Base-by-base conservation (phyloP, 306 rosid genomes). In the Lathyrus sativus region DNA sequence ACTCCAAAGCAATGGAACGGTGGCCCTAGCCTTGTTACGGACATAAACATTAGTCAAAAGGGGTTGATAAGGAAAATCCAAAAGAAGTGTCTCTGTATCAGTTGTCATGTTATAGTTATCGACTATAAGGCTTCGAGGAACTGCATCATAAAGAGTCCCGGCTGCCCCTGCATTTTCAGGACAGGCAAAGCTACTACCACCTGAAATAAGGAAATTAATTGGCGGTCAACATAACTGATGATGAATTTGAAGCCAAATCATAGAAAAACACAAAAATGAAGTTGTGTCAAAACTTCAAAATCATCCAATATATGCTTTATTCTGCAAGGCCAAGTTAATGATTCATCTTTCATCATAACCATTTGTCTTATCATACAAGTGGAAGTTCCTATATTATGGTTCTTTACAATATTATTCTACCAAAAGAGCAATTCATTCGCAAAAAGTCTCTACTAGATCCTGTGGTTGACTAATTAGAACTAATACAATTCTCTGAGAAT, bases 1-100 rank as follows among this genome's bases (percentile, higher is more conserved):
- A 72, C 99, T 95, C 99, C 99, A 95, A 56, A 88, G 96, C 86
- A 95, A 80, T 58, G 99, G 99, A 73, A 95, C 97, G 5, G 95
- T 76, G 61, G 97, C 99, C 88, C 96, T 86, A 18, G 99, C 99
- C 83, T 82, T 85, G 77, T 95, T 88, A 49, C 86, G 85, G 74
- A 95, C 85, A 82, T 90, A 95, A 71, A 95, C 84, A 81, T 95
- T 95, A 48, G 96, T 88, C 99, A 89, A 87, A 59, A 95, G 97
- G 63, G 99, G 99, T 73, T 80, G 97, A 82, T 90, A 78, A 64
- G 96, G 97, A 73, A 95, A 95, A 54, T 95, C 99, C 90, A 95
- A 73, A 59, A 95, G 97, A 76, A 95, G 99, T 4, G 99, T 84
- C 71, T 95, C 97, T 22, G 96, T 88, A 71, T 88, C 89, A 49